Percentiles rank a stretch among this genome's conserved stretches.
These are phyloP conservation scores for Clarireedia paspali DNA, from an alignment of 2,329 filamentous ascomycete genomes.

Conservation along the genomic window DNA sequence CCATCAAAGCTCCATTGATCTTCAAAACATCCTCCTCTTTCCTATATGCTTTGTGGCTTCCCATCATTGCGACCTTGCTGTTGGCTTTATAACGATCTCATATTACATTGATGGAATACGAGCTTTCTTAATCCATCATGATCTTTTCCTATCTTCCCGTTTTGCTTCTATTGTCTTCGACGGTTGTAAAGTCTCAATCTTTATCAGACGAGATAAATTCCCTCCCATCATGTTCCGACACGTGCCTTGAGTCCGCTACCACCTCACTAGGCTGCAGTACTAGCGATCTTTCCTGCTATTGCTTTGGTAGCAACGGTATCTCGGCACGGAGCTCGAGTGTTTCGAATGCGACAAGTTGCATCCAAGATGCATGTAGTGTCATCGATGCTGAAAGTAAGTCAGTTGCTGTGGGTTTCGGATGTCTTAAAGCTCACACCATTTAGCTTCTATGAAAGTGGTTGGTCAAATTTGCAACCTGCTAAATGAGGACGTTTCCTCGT, in stretches of 20 bases:
- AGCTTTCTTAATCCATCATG: not conserved
- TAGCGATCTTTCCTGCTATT: conserved; percentile 3
- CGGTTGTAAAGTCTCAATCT: not conserved
- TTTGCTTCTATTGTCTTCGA: not conserved
- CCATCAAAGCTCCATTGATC: too few relatives aligned
- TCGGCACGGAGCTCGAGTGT: not conserved
- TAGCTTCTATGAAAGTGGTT: conserved; percentile 8
- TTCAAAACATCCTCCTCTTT: not conserved
- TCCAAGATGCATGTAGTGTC: conserved; percentile 6
- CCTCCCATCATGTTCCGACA: conserved; percentile 3
- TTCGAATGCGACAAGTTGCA: conserved; percentile 5
- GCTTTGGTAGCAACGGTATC: not conserved
- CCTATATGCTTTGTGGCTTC: not conserved
- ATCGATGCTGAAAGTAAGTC: conserved; percentile 5
- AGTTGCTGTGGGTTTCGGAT: not conserved
- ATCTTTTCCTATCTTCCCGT: not conserved
- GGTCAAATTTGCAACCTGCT: conserved; percentile 7
- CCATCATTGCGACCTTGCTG: not conserved
- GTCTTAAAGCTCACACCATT: not conserved
- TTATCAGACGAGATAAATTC: conserved; percentile 3
- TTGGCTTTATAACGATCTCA: not conserved
- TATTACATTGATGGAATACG: not conserved
- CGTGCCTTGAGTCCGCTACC: not conserved
- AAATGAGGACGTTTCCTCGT: not conserved
- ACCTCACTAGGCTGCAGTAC: not conserved